A percentile compares a stretch with the other conserved stretches of the same genome.
phyloP scores from a whole-genome alignment of 2,329 filamentous ascomycete species.

The Neonectria punicea region DNA sequence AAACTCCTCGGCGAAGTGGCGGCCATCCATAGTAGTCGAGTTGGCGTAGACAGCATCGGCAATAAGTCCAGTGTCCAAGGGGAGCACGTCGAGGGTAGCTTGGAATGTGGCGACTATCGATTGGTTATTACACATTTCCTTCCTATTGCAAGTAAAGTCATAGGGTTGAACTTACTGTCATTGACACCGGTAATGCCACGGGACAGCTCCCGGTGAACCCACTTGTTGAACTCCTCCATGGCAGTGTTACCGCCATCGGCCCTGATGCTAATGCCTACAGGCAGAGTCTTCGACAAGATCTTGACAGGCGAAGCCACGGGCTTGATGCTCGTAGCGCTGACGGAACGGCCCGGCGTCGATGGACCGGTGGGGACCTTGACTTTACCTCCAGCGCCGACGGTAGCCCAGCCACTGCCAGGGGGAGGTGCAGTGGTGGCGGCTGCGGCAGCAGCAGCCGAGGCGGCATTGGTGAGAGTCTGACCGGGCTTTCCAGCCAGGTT shows the following conservation, averaged over 20 bases:
- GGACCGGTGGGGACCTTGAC: conserved; percentile 77
- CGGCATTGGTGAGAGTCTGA: conserved; percentile 49
- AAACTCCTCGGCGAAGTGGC: conserved; percentile 94
- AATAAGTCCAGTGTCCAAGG: conserved; percentile 82
- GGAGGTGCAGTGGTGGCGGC: conserved; percentile 53
- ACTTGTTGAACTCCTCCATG: conserved; percentile 93
- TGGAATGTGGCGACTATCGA: conserved; percentile 81
- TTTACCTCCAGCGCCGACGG: conserved; percentile 93
- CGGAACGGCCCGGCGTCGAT: conserved; percentile 58
- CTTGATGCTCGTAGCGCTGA: conserved; percentile 57
- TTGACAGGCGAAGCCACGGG: conserved; percentile 59
- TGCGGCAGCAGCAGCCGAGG: conserved; percentile 46
- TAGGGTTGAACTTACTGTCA: conserved; percentile 58
- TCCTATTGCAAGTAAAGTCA: not conserved
- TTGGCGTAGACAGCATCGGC: conserved; percentile 89
- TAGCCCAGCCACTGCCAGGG: conserved; percentile 81
- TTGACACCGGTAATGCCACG: conserved; percentile 71
- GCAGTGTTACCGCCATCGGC: conserved; percentile 60
- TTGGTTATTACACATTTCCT: conserved; percentile 45
- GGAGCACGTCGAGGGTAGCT: conserved; percentile 77
- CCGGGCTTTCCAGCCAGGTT: conserved; percentile 86
- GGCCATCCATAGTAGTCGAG: conserved; percentile 89
- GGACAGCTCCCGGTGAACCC: conserved; percentile 82
- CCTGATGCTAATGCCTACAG: conserved; percentile 54
- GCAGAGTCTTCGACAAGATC: conserved; percentile 61